Evolutionary conservation across 306 rosid species (phyloP).

Genomic region (Cajanus cajan): DNA sequence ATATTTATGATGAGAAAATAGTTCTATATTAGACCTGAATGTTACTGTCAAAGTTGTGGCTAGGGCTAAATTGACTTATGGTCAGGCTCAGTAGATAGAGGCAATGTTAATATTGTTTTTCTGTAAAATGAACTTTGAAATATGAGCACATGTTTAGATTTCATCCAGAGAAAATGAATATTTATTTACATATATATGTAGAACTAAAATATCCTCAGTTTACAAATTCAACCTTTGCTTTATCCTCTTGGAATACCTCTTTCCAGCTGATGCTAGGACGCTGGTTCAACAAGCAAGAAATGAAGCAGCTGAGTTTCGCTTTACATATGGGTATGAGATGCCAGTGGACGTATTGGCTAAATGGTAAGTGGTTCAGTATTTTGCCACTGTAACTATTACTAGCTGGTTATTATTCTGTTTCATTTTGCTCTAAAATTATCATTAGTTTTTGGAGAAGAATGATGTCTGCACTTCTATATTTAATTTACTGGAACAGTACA

Average conservation of each 20-base stretch:
- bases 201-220: neutral
- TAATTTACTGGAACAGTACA: neutral
- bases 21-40: neutral
- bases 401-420: neutral
- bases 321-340: conserved; percentile 92
- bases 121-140: neutral
- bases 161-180: neutral
- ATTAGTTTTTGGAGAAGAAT: neutral
- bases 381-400: neutral
- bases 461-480: neutral
- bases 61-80: neutral
- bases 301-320: conserved; percentile 98
- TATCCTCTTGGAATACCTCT: conserved; percentile 5
- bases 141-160: conserved; percentile 2
- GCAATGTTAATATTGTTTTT: neutral
- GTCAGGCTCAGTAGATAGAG: neutral
- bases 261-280: conserved; percentile 96
- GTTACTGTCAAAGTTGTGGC: neutral
- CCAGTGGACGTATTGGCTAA: conserved; percentile 85
- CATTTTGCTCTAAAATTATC: neutral
- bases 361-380: conserved; percentile 51
- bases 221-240: conserved; percentile 29
- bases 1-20: neutral
- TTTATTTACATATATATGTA: neutral
- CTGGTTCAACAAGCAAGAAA: conserved; percentile 96